Base-by-base conservation (phyloP, 2,329 filamentous ascomycete species). In the Drechslerella dactyloides region DNA sequence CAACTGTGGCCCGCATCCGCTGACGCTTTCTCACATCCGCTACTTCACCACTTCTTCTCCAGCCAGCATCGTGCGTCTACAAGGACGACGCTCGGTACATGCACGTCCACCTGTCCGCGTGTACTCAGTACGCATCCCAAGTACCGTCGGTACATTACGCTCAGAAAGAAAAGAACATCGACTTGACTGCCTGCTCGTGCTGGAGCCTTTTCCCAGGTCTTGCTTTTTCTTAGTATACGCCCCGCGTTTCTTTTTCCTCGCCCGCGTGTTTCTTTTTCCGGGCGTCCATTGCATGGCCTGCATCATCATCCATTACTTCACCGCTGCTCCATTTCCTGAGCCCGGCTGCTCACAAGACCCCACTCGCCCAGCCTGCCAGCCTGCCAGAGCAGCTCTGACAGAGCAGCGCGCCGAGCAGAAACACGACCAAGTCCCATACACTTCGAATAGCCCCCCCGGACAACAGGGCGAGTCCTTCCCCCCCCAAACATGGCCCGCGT, bases 341-440 rank as follows among this genome's bases (percentile, higher is more conserved):
- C 37, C 57, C 35, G 58, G 52, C 51, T 62, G 65, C 19, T 69
- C 65, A 69, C 58, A 69, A 63, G 66, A 70, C 66, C 64, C 66
- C 66, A 70, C 66, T 15, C 44, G 57, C 50, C n/a, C 35, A 66
- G 62, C 62, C 56, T 61, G 56, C 44, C 64, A 69, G 63, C n/a
- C 59, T 19, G 40, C 51, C 30, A 51, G 48, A 33, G 50, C 55
- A 33, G 50, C 55, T 23, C 46, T 51, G 19, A 56, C 61, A 21
- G 11, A 40, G n/a, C 19, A 55, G 35, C n/a, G n/a, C n/a, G n/a
- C n/a, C n/a, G n/a, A n/a, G n/a, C n/a, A n/a, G n/a, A n/a, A n/a
- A n/a, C n/a, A n/a, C n/a, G n/a, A n/a, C n/a, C n/a, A n/a, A n/a
- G n/a, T n/a, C n/a, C n/a, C n/a, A n/a, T n/a, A n/a, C n/a, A n/a